Base-by-base conservation (phyloP, 768 basidiomycete species). In the Rhizopogon roseolus region DNA sequence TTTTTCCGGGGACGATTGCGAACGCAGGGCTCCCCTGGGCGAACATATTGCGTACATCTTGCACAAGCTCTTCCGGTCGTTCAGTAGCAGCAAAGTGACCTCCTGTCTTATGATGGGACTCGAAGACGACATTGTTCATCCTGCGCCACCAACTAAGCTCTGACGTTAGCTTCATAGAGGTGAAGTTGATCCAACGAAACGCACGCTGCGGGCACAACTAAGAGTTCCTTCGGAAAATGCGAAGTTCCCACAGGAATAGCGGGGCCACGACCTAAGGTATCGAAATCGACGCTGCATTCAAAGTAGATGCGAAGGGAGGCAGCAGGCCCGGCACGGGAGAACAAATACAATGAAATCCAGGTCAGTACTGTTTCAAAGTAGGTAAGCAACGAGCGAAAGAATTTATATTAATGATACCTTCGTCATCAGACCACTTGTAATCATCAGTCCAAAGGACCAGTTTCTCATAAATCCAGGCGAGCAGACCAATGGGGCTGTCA, bases 151-250 rank as follows among this genome's bases (percentile, higher is more conserved):
- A 81, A 16, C 79, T 80, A 9, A 54, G 10, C 14, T 40, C 6
- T 40, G 6, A 14, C 6, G 25, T 42, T 25, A 44, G 25, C 17
- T 28, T 45, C 6, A 14, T 22, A 17, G 36, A 4, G 9, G 32
- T n/a, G 5, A 22, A 36, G 7, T 5, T 17, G 1, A 44, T 27
- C 7, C 1, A 11, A 22, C n/a, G 27, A 34, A 10, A 44, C 51
- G 3, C 34, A 52, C 41, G 28, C 42, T 38, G 29, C 16, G 6
- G 52, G 73, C 73, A 69, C 90, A 91, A 62, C 90, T 90, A 52
- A 71, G 77, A n/a, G 77, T 76, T 25, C 90, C 87, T 64, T 91
- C 90, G 22, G 62, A 62, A 62, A 80, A 54, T 57, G 91, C 70
- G 65, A 89, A 90, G 5, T 88, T 78, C 3, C 90, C 89, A 67